Conservation (phyloP, 441 rosid species). For the Bocquillonia castaneifolia region DNA sequence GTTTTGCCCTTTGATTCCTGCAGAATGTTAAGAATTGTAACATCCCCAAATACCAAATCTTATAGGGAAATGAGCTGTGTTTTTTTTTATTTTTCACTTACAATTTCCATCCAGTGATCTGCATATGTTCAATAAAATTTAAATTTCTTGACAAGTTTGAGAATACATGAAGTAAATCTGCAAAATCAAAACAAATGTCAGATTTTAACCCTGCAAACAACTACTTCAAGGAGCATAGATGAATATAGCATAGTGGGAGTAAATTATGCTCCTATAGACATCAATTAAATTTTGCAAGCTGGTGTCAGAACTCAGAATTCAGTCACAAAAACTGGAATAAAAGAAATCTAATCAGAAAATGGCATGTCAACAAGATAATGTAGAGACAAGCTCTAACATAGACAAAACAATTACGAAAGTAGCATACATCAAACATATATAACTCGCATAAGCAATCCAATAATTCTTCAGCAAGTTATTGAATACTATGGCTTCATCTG, state of each 20-base stretch:
- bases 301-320: not conserved
- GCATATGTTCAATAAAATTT: conserved; percentile 81
- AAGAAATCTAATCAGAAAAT: not conserved
- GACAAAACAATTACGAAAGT: not conserved
- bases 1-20: conserved; percentile 79
- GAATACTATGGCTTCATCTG: not conserved
- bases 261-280: not conserved
- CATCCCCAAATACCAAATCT: not conserved
- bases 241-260: not conserved
- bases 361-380: not conserved
- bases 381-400: not conserved
- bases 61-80: conserved; percentile 5
- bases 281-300: not conserved
- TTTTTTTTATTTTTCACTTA: conserved; percentile 35
- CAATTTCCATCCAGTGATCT: conserved; percentile 88
- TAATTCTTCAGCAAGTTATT: not conserved
- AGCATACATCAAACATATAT: not conserved
- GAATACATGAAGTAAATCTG: conserved; percentile 75
- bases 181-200: conserved; percentile 26
- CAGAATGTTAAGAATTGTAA: conserved; percentile 18
- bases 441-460: conserved; percentile 5
- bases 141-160: conserved; percentile 65
- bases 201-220: conserved; percentile 12
- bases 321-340: not conserved
- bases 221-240: not conserved